phyloP scores from a whole-genome alignment of 2,329 filamentous ascomycete genomes.

The Microdochium paspali region DNA sequence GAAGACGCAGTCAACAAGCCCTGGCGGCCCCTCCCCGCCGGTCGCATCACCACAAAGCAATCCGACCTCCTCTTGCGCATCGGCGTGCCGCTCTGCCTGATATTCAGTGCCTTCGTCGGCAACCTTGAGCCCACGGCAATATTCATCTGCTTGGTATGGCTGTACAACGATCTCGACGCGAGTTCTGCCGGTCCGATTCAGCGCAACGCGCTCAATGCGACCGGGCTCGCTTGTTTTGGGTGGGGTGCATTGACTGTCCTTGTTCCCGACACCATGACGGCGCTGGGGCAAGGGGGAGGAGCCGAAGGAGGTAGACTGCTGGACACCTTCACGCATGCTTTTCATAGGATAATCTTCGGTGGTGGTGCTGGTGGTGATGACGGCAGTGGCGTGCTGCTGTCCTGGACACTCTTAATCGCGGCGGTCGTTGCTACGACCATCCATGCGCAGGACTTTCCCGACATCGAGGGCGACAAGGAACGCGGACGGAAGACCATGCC shows the following conservation, averaged over 20 bases:
- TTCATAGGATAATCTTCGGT: not conserved
- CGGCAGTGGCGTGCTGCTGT: not conserved
- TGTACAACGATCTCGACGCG: conserved; percentile 11
- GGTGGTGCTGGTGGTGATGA: not conserved
- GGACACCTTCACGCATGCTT: no score
- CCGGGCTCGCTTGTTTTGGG: conserved; percentile 16
- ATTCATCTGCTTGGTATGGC: conserved; percentile 3
- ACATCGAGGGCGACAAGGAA: conserved; percentile 12
- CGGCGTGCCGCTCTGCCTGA: not conserved
- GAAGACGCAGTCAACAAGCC: conserved; percentile 4
- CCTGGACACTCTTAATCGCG: conserved; percentile 13
- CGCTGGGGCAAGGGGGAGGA: no score
- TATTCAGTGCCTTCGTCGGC: not conserved
- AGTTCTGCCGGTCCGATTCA: conserved; percentile 8
- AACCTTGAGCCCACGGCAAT: not conserved
- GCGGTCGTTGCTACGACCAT: conserved; percentile 14
- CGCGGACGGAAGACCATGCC: conserved; percentile 15
- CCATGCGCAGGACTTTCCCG: conserved; percentile 15
- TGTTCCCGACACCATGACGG: no score
- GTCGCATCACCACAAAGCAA: conserved; percentile 1
- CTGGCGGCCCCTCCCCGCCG: conserved; percentile 3
- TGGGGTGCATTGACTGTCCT: conserved; percentile 14
- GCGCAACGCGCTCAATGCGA: conserved; percentile 17
- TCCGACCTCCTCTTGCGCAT: conserved; percentile 8
- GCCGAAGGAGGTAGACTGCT: no score